Evolutionary conservation across 164 flowering plant genomes (phyloP).

Genomic region (Stephania japonica): DNA sequence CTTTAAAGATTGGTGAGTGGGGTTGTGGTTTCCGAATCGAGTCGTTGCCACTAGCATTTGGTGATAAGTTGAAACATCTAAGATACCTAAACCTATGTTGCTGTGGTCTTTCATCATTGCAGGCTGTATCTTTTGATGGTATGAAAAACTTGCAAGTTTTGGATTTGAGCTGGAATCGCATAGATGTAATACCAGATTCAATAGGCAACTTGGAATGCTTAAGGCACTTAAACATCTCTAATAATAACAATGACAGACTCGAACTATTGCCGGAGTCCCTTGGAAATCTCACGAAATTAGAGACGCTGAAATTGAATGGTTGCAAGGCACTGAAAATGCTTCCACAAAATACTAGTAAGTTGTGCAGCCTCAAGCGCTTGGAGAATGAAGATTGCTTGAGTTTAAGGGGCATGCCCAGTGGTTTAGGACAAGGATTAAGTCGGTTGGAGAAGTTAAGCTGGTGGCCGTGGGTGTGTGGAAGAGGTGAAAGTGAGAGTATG

Average conservation of each 20-base stretch:
- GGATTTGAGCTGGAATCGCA: no score
- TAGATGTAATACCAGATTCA: not conserved
- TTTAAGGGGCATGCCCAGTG: conserved; percentile 5
- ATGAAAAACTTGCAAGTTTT: no score
- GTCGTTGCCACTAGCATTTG: not conserved
- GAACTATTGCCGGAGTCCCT: conserved; percentile 1
- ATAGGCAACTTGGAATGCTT: not conserved
- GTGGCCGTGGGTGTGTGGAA: not conserved
- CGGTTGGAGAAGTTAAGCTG: no score
- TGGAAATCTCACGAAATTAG: not conserved
- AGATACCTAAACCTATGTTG: no score
- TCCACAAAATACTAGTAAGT: not conserved
- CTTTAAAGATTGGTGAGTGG: no score
- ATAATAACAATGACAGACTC: not conserved
- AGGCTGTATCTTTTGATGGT: no score
- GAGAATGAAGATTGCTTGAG: not conserved
- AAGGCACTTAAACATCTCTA: conserved; percentile 1
- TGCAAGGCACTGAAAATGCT: not conserved
- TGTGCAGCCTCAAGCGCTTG: conserved; percentile 7
- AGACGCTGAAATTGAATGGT: not conserved
- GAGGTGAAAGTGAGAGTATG: no score
- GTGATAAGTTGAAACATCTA: no score
- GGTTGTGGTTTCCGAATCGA: no score
- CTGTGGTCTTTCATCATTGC: no score
- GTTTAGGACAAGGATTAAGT: not conserved